These are phyloP conservation scores for Pleurotus sapidus DNA, from an alignment of 768 basidiomycete species.

Conservation along the genomic window DNA sequence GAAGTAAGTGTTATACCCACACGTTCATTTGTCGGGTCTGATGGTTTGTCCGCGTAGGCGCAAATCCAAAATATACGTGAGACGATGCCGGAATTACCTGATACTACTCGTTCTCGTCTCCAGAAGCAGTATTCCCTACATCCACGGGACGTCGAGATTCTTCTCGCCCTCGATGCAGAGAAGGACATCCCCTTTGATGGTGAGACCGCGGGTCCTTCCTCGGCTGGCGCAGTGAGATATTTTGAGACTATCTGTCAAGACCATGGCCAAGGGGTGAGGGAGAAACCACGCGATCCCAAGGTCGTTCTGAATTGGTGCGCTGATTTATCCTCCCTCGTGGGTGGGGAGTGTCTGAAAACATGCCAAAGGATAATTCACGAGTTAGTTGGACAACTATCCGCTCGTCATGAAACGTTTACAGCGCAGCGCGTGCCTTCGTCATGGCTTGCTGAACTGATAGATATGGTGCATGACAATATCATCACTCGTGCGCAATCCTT, in stretches of 20 bases:
- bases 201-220: slow-evolving; percentile 20
- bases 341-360: not conserved
- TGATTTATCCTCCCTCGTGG: slow-evolving; percentile 7
- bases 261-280: not conserved
- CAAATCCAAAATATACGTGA: slow-evolving; percentile 53
- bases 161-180: slow-evolving; percentile 70
- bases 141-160: slow-evolving; percentile 66
- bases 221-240: slow-evolving; percentile 61
- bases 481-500: slow-evolving; percentile 60
- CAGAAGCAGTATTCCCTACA: slow-evolving; percentile 44
- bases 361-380: slow-evolving; percentile 81
- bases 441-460: slow-evolving; percentile 77
- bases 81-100: slow-evolving; percentile 76
- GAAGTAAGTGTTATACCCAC: slow-evolving; percentile 29
- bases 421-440: slow-evolving; percentile 56
- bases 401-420: slow-evolving; percentile 48
- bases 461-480: slow-evolving; percentile 59
- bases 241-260: slow-evolving; percentile 70
- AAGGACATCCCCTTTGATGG: slow-evolving; percentile 65
- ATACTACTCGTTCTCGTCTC: slow-evolving; percentile 56
- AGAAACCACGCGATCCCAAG: slow-evolving; percentile 54
- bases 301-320: slow-evolving; percentile 82
- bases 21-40: too few species aligned
- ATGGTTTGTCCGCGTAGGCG: slow-evolving; percentile 35
- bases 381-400: slow-evolving; percentile 73